Conservation (phyloP, 2,329 filamentous ascomycete genomes). For the Fusarium citri region DNA sequence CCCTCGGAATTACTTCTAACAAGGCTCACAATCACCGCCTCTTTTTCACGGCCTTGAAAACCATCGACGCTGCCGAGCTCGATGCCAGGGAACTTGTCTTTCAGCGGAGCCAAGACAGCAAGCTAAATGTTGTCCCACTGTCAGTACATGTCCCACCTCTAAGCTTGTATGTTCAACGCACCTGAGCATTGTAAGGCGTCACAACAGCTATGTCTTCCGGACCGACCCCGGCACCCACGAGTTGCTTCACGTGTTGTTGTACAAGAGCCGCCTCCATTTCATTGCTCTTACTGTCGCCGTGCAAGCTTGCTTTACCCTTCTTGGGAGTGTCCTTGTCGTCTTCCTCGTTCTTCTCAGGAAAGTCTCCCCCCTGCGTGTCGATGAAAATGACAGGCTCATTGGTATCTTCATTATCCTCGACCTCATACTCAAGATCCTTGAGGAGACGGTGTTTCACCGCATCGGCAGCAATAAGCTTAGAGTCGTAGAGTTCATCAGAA, state of each 20-base stretch:
- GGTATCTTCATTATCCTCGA: conserved; percentile 86
- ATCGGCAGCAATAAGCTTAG: conserved; percentile 82
- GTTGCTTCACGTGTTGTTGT: conserved; percentile 76
- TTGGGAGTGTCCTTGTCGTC: conserved; percentile 64
- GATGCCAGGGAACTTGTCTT: conserved; percentile 83
- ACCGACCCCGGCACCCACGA: conserved; percentile 83
- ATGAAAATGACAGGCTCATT: conserved; percentile 90
- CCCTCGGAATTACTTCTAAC: conserved; percentile 88
- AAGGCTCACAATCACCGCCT: conserved; percentile 92
- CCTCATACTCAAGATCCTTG: conserved; percentile 80
- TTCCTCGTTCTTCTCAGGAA: conserved; percentile 84
- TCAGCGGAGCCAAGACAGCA: conserved; percentile 81
- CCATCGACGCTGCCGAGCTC: conserved; percentile 98
- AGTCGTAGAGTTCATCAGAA: conserved; percentile 87
- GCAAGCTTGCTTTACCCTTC: conserved; percentile 59
- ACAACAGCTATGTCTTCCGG: conserved; percentile 91
- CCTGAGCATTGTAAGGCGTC: conserved; percentile 96
- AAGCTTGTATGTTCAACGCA: conserved; percentile 48
- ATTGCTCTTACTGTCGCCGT: conserved; percentile 83
- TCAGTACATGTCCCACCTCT: conserved; percentile 28
- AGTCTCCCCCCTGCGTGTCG: conserved; percentile 95
- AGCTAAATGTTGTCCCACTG: conserved; percentile 63
- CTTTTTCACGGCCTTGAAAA: conserved; percentile 97
- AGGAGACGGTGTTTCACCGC: conserved; percentile 80
- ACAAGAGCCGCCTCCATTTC: conserved; percentile 89